A percentile compares a stretch with the other conserved stretches of the same genome.
Evolutionary conservation across 257 asterid species (phyloP).

Genomic region (Catharanthus roseus): DNA sequence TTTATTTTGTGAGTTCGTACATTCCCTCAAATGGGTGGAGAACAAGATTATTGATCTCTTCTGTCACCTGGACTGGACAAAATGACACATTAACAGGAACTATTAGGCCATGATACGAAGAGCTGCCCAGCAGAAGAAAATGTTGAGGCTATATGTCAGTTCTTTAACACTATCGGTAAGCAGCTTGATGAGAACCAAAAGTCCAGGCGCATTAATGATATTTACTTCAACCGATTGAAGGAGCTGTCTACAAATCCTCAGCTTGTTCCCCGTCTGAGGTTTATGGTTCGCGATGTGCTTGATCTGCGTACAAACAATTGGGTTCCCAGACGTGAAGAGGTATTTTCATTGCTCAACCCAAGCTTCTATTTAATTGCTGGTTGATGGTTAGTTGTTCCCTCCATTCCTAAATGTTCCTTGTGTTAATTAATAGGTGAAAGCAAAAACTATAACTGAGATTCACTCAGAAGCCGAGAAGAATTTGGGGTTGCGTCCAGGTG

Average conservation of each 20-base stretch:
- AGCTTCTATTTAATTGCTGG: neutral
- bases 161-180: constrained; percentile 86
- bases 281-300: constrained; percentile 79
- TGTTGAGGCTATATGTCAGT: constrained; percentile 96
- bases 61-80: constrained; percentile 25
- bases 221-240: constrained; percentile 63
- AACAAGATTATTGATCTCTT: neutral
- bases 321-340: constrained; percentile 98
- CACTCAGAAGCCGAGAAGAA: constrained; percentile 93
- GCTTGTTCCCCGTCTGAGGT: constrained; percentile 73
- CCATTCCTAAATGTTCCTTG: neutral
- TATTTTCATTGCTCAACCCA: constrained; percentile 18
- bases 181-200: constrained; percentile 82
- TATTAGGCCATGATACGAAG: constrained; percentile 57
- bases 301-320: constrained; percentile 73
- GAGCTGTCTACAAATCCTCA: constrained; percentile 71
- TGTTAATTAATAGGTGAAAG: constrained; percentile 48
- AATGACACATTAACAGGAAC: constrained; percentile 46
- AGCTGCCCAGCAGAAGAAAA: constrained; percentile 89
- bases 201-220: constrained; percentile 62
- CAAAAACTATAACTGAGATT: constrained; percentile 87
- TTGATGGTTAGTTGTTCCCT: no score
- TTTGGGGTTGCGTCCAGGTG: constrained; percentile 92
- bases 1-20: neutral
- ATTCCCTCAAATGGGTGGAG: no score